Base-by-base conservation (phyloP, 2,329 filamentous ascomycete genomes). In the Mycogone perniciosa region DNA sequence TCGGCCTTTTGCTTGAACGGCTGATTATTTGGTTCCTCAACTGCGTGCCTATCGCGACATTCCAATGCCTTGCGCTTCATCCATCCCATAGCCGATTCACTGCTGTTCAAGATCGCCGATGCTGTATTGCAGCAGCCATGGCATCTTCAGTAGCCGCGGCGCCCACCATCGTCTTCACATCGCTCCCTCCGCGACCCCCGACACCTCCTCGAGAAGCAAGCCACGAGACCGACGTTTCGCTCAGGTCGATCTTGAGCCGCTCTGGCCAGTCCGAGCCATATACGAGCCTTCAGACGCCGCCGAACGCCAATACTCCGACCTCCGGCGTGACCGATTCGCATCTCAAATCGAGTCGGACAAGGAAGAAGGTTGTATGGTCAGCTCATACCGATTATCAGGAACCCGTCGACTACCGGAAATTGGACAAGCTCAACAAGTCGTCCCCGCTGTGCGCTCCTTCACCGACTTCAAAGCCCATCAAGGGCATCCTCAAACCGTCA, bases 401-500 rank as follows among this genome's bases (percentile, higher is more conserved):
- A 10, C 66, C 79, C 3, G 73, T 76, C 0, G 64, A 71, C 7
- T 77, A 75, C 54, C 53, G 60, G 7, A 66, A 73, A 52, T 65
- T 66, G 11, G 65, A 65, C 52, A 70, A 65, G 29, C 57, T 62
- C 37, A 59, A 63, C 56, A 67, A 67, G 52, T 63, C 71, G 31
- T 69, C 74, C 39, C 68, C 75, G 33, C 53, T 71, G 51, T 65
- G 75, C 52, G 60, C 65, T 52, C 59, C 71, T 56, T 64, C 73
- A 52, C 64, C 72, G 51, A 52, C 65, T 52, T 62, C 70, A 6
- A 76, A 70, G 54, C 79, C 79, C 6, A 66, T 77, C 56, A 82
- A 81, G 61, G 76, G 79, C 4, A 99, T 99, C 48, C 77, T 99
- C 53, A 99, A 99, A 66, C 77, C 82, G 26, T 79, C 77, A 2